These are phyloP conservation scores for Lonicera japonica DNA, from an alignment of 129 eudicot genomes.

Conservation along the genomic window DNA sequence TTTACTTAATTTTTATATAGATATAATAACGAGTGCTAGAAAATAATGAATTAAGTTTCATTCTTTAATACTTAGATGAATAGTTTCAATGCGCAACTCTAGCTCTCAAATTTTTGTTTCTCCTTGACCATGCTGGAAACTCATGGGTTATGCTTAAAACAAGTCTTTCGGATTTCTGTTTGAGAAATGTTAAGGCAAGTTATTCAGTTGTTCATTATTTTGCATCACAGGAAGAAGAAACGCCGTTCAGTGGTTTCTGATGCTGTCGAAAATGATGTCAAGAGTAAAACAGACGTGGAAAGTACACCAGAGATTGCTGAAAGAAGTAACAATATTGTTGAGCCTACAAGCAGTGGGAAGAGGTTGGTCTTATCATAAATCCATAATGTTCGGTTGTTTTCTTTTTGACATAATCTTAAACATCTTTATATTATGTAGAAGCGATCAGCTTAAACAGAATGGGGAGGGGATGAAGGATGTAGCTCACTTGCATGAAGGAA, in stretches of 20 bases:
- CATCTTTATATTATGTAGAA: constrained; percentile 11
- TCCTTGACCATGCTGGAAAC: too few species aligned
- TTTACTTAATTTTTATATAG: too few species aligned
- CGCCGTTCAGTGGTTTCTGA: constrained; percentile 22
- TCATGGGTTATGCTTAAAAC: background rate
- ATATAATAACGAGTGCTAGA: too few species aligned
- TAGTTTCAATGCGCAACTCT: too few species aligned
- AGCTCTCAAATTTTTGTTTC: too few species aligned
- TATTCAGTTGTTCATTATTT: constrained; percentile 12
- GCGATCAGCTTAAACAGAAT: constrained; percentile 41
- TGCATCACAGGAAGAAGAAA: constrained; percentile 46
- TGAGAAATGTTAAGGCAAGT: constrained; percentile 4
- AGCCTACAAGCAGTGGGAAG: constrained; percentile 21
- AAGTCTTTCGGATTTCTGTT: background rate
- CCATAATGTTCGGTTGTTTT: too few species aligned
- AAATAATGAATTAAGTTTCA: too few species aligned
- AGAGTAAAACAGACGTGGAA: constrained; percentile 18
- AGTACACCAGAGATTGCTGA: constrained; percentile 25
- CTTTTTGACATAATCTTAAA: too few species aligned
- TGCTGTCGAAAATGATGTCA: constrained; percentile 26
- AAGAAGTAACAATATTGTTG: constrained; percentile 15
- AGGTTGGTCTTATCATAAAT: too few species aligned
- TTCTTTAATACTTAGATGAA: too few species aligned
- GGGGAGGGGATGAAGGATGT: constrained; percentile 24
- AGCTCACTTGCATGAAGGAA: constrained; percentile 22